phyloP scores from a whole-genome alignment of 148 eudicot genomes.

The Fagopyrum esculentum region DNA sequence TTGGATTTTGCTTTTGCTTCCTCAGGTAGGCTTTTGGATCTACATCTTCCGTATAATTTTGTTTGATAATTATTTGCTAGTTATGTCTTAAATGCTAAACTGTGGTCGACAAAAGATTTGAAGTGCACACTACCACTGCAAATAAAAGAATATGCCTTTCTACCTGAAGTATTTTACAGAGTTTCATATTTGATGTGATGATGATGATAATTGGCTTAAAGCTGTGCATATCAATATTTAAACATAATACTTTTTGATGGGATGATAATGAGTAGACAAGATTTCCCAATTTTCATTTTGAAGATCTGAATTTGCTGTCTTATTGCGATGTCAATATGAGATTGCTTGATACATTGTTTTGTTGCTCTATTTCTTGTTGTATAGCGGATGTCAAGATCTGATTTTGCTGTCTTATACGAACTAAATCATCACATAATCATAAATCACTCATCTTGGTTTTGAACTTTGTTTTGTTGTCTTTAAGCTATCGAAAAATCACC shows the following conservation, averaged over 20 bases:
- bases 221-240: no score
- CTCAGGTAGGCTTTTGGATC: neutral
- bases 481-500: neutral
- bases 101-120: neutral
- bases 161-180: neutral
- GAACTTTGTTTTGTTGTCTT: neutral
- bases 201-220: no score
- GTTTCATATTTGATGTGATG: neutral
- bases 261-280: neutral
- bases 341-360: no score
- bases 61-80: neutral
- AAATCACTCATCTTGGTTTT: neutral
- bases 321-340: neutral
- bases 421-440: neutral
- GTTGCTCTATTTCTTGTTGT: no score
- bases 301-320: no score
- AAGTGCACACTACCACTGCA: neutral
- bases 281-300: no score
- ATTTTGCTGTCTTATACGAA: neutral
- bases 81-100: neutral
- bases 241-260: no score
- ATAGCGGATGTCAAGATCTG: neutral
- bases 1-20: neutral
- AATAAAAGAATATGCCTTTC: neutral
- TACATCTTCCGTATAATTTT: slow-evolving; percentile 1